Evolutionary conservation across 345 rosid species (phyloP).

Genomic region (Mangifera indica): DNA sequence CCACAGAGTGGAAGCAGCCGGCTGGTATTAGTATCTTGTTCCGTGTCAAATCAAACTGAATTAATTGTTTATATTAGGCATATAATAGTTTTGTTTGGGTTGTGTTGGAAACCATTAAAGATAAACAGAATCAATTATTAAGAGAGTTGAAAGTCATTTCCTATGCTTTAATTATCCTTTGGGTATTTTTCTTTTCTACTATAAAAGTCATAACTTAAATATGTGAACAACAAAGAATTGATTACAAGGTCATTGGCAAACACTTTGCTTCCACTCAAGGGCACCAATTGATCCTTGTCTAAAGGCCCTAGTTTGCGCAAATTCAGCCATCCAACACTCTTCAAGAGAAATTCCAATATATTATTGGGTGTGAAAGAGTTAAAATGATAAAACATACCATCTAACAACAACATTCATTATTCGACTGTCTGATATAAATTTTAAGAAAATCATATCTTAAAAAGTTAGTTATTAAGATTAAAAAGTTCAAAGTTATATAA

Average conservation of each 20-base stretch:
- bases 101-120: background rate
- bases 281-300: background rate
- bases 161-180: no score
- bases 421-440: no score
- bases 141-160: no score
- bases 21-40: no score
- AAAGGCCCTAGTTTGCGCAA: background rate
- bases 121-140: no score
- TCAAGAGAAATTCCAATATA: conserved; percentile 7
- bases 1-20: no score
- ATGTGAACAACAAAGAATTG: background rate
- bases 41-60: background rate
- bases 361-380: background rate
- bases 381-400: background rate
- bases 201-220: no score
- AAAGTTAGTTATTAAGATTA: no score
- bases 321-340: background rate
- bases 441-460: no score
- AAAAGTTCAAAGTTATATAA: no score
- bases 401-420: no score
- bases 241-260: conserved; percentile 5
- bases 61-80: background rate
- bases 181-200: no score
- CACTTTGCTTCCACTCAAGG: conserved; percentile 1
- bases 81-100: background rate